Conservation (phyloP, 1,284 basidiomycete species). For the Stygiomarasmius scandens region DNA sequence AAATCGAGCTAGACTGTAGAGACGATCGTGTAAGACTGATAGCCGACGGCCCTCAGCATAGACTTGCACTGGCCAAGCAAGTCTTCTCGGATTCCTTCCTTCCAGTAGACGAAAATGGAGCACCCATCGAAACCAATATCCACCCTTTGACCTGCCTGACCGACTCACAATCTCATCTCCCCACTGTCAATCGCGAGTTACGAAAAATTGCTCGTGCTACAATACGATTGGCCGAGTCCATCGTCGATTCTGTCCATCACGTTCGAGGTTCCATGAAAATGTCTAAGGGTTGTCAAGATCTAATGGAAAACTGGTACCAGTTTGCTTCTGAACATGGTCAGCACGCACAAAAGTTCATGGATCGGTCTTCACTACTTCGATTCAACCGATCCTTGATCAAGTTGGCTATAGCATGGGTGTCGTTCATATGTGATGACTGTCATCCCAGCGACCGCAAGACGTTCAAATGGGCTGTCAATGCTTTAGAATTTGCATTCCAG, state of each 20-base stretch:
- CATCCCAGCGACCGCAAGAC: conserved; percentile 95
- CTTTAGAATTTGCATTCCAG: conserved; percentile 91
- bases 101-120: conserved; percentile 61
- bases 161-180: conserved; percentile 92
- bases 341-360: conserved; percentile 88
- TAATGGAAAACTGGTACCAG: conserved; percentile 94
- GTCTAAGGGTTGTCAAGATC: conserved; percentile 76
- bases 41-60: conserved; percentile 83
- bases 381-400: conserved; percentile 86
- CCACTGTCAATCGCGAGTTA: conserved; percentile 86
- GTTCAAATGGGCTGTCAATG: conserved; percentile 98
- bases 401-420: conserved; percentile 95
- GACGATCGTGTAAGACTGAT: conserved; percentile 85
- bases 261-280: conserved; percentile 72
- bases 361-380: conserved; percentile 66
- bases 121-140: conserved; percentile 45
- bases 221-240: conserved; percentile 89
- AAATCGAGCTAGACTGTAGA: conserved; percentile 77
- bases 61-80: conserved; percentile 80
- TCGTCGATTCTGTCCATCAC: conserved; percentile 87
- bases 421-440: conserved; percentile 98
- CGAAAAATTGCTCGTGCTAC: conserved; percentile 90
- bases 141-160: conserved; percentile 63
- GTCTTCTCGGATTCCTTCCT: conserved; percentile 74
- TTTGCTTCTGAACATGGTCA: conserved; percentile 97